Evolutionary conservation across 345 rosid genomes (phyloP).

Genomic region (Raphanus sativus): DNA sequence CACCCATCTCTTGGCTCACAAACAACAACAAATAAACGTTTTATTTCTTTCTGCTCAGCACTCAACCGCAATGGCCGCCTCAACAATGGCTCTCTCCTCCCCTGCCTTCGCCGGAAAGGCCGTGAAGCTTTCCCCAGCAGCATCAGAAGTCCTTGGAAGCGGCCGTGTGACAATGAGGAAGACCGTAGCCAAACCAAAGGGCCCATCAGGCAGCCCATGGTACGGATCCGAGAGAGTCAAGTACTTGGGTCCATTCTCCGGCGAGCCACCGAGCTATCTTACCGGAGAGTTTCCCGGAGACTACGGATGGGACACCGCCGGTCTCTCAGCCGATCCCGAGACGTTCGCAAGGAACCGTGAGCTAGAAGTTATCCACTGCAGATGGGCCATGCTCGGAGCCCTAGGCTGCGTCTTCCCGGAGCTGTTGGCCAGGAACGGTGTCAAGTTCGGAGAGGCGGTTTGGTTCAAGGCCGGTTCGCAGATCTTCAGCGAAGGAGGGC

Average conservation of each 20-base stretch:
- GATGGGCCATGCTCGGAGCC: background rate
- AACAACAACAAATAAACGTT: slow-evolving; percentile 23
- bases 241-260: background rate
- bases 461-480: slow-evolving; percentile 92
- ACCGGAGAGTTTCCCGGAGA: slow-evolving; percentile 73
- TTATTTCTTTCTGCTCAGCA: slow-evolving; percentile 3
- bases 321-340: slow-evolving; percentile 56
- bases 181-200: background rate
- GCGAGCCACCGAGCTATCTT: slow-evolving; percentile 38
- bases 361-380: background rate
- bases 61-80: slow-evolving; percentile 51
- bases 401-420: background rate
- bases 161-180: slow-evolving; percentile 41
- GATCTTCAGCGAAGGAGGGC: slow-evolving; percentile 80
- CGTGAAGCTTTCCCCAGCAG: slow-evolving; percentile 14
- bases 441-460: slow-evolving; percentile 3
- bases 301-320: slow-evolving; percentile 64
- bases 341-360: slow-evolving; percentile 39
- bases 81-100: slow-evolving; percentile 78
- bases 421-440: background rate
- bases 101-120: slow-evolving; percentile 63
- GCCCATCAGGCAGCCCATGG: background rate
- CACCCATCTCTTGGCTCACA: slow-evolving; percentile 35
- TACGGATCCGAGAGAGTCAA: background rate
- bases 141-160: slow-evolving; percentile 44